phyloP scores from a whole-genome alignment of 2,329 filamentous ascomycete species.

The Aspergillus vadensis region DNA sequence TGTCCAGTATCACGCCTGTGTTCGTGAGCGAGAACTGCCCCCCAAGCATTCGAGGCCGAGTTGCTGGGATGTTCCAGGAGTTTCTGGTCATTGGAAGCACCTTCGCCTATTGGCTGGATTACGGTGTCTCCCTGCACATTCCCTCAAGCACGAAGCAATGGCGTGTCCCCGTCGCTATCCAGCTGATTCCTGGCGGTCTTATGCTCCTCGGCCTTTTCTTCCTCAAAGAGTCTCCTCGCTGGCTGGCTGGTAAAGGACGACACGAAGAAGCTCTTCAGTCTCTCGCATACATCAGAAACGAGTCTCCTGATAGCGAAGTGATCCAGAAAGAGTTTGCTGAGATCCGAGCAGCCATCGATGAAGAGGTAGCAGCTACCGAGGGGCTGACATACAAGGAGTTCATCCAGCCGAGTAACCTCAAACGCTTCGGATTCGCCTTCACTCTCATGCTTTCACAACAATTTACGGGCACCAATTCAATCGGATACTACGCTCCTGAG shows the following conservation, averaged over 20 bases:
- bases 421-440: conserved; percentile 40
- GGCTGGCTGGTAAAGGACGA: conserved; percentile 56
- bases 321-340: conserved; percentile 41
- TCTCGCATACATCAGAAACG: conserved; percentile 41
- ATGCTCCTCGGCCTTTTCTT: conserved; percentile 54
- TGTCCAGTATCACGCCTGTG: conserved; percentile 43
- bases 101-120: conserved; percentile 57
- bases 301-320: conserved; percentile 26
- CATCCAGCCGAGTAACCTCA: conserved; percentile 40
- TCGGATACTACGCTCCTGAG: conserved; percentile 44
- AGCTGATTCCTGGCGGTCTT: conserved; percentile 55
- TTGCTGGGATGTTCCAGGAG: conserved; percentile 42
- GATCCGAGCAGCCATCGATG: conserved; percentile 44
- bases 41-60: conserved; percentile 34
- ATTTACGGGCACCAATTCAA: conserved; percentile 43
- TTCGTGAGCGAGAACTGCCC: conserved; percentile 42
- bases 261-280: conserved; percentile 46
- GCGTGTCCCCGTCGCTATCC: conserved; percentile 55
- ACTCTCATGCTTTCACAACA: conserved; percentile 46
- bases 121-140: conserved; percentile 52
- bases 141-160: conserved; percentile 52
- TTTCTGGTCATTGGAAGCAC: conserved; percentile 48
- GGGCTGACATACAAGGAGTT: conserved; percentile 47
- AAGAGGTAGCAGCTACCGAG: conserved; percentile 43
- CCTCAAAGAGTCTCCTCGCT: conserved; percentile 56